Percentiles rank a stretch among this genome's conserved stretches.
phyloP scores from a whole-genome alignment of 2,329 filamentous ascomycete genomes.

The Cladophialophora exuberans region DNA sequence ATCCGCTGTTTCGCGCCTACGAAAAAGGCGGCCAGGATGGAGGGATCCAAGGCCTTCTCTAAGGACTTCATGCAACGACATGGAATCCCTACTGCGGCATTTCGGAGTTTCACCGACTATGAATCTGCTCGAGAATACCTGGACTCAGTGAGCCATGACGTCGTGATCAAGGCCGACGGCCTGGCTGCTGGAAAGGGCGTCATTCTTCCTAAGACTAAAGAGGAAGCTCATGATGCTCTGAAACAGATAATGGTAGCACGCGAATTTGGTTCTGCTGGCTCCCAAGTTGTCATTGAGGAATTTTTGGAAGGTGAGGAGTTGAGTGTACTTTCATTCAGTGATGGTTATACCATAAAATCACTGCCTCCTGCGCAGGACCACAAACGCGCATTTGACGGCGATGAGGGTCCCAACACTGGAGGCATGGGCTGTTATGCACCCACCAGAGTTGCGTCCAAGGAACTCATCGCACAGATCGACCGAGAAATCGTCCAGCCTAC shows the following conservation, averaged over 20 bases:
- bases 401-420: constrained; percentile 89
- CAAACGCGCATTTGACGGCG: constrained; percentile 90
- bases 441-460: constrained; percentile 75
- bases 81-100: constrained; percentile 86
- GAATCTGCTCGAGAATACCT: constrained; percentile 74
- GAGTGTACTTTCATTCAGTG: constrained; percentile 87
- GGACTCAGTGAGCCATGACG: constrained; percentile 68
- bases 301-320: constrained; percentile 89
- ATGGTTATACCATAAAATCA: constrained; percentile 81
- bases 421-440: constrained; percentile 98
- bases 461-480: constrained; percentile 78
- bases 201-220: constrained; percentile 78
- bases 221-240: constrained; percentile 80
- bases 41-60: constrained; percentile 95
- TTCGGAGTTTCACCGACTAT: constrained; percentile 84
- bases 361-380: constrained; percentile 94
- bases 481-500: constrained; percentile 85
- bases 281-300: constrained; percentile 95
- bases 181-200: constrained; percentile 95
- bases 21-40: constrained; percentile 81
- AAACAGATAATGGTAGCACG: constrained; percentile 88
- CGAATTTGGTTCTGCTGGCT: constrained; percentile 83
- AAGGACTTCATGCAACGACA: constrained; percentile 97
- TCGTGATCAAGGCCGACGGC: constrained; percentile 93
- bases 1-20: constrained; percentile 86